phyloP scores from a whole-genome alignment of 2,329 filamentous ascomycete species.

The Neonectria sp. region DNA sequence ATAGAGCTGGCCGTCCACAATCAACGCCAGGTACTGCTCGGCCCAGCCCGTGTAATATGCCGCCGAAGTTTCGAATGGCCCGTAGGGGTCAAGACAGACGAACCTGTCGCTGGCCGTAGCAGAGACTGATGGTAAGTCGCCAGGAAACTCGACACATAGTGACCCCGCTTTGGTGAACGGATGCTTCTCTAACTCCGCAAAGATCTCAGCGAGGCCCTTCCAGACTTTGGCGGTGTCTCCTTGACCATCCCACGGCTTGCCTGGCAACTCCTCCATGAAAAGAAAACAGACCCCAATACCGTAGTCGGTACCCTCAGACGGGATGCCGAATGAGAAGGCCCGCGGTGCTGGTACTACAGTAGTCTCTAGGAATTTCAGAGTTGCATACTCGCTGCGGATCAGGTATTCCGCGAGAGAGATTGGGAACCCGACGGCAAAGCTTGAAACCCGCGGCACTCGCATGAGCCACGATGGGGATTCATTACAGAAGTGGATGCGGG shows the following conservation, averaged over 20 bases:
- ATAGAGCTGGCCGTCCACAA: conserved; percentile 50
- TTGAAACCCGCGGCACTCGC: too few relatives aligned
- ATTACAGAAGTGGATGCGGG: not conserved
- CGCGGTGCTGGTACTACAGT: not conserved
- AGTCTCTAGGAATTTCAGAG: not conserved
- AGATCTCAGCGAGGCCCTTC: not conserved
- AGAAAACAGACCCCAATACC: not conserved
- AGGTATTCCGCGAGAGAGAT: too few relatives aligned
- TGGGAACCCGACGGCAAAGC: too few relatives aligned
- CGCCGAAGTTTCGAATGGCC: conserved; percentile 34
- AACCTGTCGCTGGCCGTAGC: conserved; percentile 50
- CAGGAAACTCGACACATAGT: not conserved
- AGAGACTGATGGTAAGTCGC: conserved; percentile 27
- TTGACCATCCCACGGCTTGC: not conserved
- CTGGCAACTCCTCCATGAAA: not conserved
- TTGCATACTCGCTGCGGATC: not conserved
- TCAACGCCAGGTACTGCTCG: conserved; percentile 45
- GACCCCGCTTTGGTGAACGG: not conserved
- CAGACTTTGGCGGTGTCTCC: not conserved
- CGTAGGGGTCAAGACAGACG: conserved; percentile 40
- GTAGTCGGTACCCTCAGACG: not conserved
- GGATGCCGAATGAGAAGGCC: not conserved
- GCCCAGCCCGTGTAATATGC: conserved; percentile 45
- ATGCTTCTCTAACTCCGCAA: not conserved
- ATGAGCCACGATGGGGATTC: not conserved